A percentile compares a stretch with the other conserved stretches of the same genome.
phyloP scores from a whole-genome alignment of 192 early-diverging fungal genomes.

The Gonapodya prolifera region DNA sequence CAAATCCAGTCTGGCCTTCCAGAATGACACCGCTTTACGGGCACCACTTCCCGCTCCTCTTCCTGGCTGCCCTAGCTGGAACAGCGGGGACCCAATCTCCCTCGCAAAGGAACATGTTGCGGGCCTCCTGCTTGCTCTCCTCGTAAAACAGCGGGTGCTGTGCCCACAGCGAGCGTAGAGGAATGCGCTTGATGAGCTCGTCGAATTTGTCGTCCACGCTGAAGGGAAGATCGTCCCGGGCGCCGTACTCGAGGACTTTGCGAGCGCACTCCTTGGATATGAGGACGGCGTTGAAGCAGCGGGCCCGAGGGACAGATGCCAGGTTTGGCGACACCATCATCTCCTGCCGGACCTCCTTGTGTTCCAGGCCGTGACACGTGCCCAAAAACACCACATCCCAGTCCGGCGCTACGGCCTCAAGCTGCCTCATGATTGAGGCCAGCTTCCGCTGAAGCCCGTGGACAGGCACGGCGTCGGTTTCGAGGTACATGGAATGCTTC shows the following conservation, averaged over 20 bases:
- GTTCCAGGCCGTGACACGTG: background rate
- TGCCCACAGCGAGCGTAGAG: background rate
- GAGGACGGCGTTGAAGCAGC: background rate
- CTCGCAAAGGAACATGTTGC: background rate
- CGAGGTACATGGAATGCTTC: background rate
- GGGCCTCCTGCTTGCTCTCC: background rate
- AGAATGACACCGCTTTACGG: background rate
- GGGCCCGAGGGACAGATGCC: background rate
- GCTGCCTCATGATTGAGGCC: background rate
- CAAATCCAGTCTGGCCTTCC: no score
- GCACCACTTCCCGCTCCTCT: background rate
- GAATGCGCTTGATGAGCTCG: background rate
- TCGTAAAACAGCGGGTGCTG: background rate
- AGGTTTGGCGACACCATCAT: background rate
- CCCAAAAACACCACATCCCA: background rate
- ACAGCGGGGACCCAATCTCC: background rate
- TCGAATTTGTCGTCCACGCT: background rate
- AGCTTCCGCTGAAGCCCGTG: background rate
- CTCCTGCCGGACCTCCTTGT: background rate
- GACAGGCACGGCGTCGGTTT: background rate
- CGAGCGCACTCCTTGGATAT: background rate
- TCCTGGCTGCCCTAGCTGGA: background rate
- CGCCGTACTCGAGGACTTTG: background rate
- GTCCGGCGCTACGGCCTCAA: background rate
- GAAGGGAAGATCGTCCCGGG: background rate